Base-by-base conservation (phyloP, 2,329 filamentous ascomycete species). In the Hypoxylon sp. region DNA sequence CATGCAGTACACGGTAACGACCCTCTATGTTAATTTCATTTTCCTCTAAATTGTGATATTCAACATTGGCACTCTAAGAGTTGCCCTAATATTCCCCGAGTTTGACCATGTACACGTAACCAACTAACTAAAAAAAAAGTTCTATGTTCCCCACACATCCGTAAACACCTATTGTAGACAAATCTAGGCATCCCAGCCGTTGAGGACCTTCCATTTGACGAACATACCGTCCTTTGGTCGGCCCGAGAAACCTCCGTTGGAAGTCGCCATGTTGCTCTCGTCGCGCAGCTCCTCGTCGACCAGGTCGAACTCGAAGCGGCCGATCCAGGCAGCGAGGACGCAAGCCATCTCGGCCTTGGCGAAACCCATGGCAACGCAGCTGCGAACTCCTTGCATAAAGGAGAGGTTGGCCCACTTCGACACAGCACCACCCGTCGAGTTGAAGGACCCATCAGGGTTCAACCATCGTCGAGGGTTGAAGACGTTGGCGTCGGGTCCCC, bases 331-430 rank as follows among this genome's bases (percentile, higher is more conserved):
- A 3, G 79, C 82, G 7, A 87, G 82, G 68, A 90, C 89, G 34
- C 88, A 81, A 36, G 84, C 82, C 71, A 91, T 75, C 72, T 91
- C 89, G 87, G 91, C 90, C 80, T 90, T 88, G 0, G 89, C 89
- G 25, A 91, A 87, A 62, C 90, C 90, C 45, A 87, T 78, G 0
- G 88, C 89, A 5, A 90, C 87, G 71, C 85, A 87, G 48, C 82
- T 81, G 45, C 85, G 77, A 0, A 84, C 83, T 0, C 85, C 85
- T 14, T 82, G 80, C 55, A 83, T 86, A 77, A 90, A 91, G 1
- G 85, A 84, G 38, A 87, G 85, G 70, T 87, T 86, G 1, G 82
- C 82, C 5, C 79, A 81, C 78, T 89, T 90, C 74, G 89, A 77
- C 14, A 86, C 76, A 0, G 84, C 88, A 1, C 86, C 69, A n/a